Evolutionary conservation across 257 asterid species (phyloP).

Genomic region (Cordia subcordata): DNA sequence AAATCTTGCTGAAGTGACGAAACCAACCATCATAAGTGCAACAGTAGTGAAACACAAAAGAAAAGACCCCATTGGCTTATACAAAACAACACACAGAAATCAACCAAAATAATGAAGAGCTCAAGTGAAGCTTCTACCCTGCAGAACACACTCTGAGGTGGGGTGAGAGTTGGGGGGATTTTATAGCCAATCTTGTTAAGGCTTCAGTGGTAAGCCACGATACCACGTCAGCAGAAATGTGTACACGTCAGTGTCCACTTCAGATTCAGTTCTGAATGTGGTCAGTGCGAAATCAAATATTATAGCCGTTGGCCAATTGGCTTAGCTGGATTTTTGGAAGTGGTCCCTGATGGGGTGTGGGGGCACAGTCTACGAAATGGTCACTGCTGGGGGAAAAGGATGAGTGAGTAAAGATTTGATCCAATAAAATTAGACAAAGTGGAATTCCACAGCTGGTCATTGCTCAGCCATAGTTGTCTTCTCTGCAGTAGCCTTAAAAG

Average conservation of each 20-base stretch:
- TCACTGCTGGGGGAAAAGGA: constrained; percentile 47
- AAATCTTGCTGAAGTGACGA: constrained; percentile 41
- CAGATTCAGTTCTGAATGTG: constrained; percentile 11
- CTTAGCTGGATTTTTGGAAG: constrained; percentile 35
- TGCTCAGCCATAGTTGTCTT: constrained; percentile 47
- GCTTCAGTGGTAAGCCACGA: constrained; percentile 48
- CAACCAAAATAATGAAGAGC: neutral
- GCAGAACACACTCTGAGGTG: neutral
- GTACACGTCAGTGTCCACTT: constrained; percentile 30
- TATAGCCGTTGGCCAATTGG: constrained; percentile 42
- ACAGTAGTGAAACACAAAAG: neutral
- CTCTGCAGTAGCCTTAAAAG: constrained; percentile 29
- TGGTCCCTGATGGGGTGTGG: constrained; percentile 27
- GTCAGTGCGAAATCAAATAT: constrained; percentile 1
- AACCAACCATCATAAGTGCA: constrained; percentile 24
- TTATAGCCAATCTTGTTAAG: constrained; percentile 34
- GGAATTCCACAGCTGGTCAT: constrained; percentile 52
- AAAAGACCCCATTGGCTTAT: neutral
- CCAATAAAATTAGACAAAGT: constrained; percentile 37
- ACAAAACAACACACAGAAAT: neutral
- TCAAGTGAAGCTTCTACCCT: neutral
- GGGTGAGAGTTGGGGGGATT: constrained; percentile 20
- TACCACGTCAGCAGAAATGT: constrained; percentile 30
- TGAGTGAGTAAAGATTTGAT: constrained; percentile 5
- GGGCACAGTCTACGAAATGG: constrained; percentile 36